Evolutionary conservation across 208 protist genomes (phyloP).

Genomic region (Leptomonas pyrrhocoris): DNA sequence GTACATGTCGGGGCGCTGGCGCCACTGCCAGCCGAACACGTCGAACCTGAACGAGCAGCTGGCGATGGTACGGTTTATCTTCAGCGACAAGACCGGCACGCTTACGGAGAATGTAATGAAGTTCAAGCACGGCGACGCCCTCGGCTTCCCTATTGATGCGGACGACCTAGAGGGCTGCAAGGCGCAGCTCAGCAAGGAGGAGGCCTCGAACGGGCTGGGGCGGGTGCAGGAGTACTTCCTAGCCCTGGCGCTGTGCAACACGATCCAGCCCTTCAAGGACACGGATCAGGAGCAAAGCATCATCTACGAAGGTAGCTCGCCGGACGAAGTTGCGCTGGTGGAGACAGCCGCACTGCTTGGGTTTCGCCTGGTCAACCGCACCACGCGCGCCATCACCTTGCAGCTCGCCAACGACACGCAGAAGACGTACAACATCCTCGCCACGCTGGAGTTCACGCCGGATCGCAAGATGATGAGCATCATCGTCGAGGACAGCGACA

Average conservation of each 20-base stretch:
- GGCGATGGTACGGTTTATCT: conserved; percentile 88
- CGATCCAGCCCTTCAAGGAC: conserved; percentile 82
- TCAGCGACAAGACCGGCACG: conserved; percentile 93
- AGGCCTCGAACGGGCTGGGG: conserved; percentile 19
- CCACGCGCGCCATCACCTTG: conserved; percentile 54
- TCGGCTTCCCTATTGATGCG: conserved; percentile 55
- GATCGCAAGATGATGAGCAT: conserved; percentile 94
- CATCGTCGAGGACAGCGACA: conserved; percentile 69
- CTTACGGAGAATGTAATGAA: conserved; percentile 93
- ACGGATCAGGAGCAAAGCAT: conserved; percentile 29
- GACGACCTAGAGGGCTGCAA: conserved; percentile 44
- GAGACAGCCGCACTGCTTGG: conserved; percentile 74
- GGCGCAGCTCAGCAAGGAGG: conserved; percentile 32
- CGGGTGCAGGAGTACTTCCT: conserved; percentile 77
- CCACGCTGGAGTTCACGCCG: conserved; percentile 88
- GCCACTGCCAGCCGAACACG: conserved; percentile 82
- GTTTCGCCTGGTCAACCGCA: conserved; percentile 71
- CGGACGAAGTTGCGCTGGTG: conserved; percentile 94
- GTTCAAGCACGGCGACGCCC: conserved; percentile 76
- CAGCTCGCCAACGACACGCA: conserved; percentile 16
- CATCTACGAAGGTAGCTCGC: conserved; percentile 92
- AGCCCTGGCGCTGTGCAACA: conserved; percentile 85
- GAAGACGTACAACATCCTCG: conserved; percentile 78
- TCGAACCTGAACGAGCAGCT: conserved; percentile 94
- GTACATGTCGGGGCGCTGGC: conserved; percentile 64